phyloP scores from a whole-genome alignment of 257 asterid species.

The Ligustrum vulgare region DNA sequence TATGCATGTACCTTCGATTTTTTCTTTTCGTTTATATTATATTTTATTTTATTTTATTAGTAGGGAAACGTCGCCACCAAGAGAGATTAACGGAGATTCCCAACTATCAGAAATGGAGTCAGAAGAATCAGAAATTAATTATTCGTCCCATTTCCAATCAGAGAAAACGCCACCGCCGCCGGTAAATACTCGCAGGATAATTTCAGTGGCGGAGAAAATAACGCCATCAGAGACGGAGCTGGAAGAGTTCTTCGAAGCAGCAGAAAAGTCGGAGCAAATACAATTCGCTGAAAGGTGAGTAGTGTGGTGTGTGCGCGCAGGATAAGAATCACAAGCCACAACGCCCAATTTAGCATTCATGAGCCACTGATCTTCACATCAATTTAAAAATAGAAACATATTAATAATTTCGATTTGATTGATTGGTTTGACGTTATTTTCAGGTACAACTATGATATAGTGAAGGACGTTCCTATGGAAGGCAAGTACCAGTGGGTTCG shows the following conservation, averaged over 20 bases:
- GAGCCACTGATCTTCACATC: not conserved
- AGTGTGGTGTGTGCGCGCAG: not conserved
- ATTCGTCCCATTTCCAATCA: conserved; percentile 13
- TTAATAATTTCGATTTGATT: not conserved
- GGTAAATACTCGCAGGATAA: not conserved
- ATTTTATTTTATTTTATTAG: not conserved
- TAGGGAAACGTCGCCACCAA: conserved; percentile 26
- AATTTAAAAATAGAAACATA: not conserved
- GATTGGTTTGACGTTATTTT: conserved; percentile 11
- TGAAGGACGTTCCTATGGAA: conserved; percentile 23
- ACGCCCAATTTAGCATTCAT: not conserved
- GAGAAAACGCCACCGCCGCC: not conserved
- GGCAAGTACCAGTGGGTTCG: conserved; percentile 32
- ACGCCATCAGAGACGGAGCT: conserved; percentile 37
- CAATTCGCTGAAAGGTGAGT: conserved; percentile 46
- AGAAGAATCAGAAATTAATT: conserved; percentile 17
- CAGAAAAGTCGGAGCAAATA: conserved; percentile 38
- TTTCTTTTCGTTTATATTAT: not conserved
- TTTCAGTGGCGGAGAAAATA: not conserved
- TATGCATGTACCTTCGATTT: not conserved
- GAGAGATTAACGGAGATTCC: conserved; percentile 23
- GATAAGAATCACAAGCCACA: conserved; percentile 3
- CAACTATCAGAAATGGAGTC: conserved; percentile 13
- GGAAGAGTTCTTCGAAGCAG: conserved; percentile 45
- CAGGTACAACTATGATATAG: conserved; percentile 37